Percentiles rank a stretch among this genome's conserved stretches.
Conservation (phyloP, 768 basidiomycete species). For the Crucibulum laeve region DNA sequence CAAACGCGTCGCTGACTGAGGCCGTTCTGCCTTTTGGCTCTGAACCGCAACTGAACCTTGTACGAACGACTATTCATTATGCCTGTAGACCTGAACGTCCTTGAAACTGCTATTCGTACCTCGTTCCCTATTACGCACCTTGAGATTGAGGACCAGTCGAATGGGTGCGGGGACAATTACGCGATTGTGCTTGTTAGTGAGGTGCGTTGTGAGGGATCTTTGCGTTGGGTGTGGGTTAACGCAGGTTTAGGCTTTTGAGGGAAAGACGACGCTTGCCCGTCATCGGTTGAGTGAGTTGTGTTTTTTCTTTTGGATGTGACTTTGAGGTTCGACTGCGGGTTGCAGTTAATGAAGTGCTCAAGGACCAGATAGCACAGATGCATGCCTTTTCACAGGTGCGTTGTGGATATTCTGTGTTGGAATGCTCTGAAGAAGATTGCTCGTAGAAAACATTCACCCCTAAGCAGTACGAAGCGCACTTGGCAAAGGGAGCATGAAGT, state of each 20-base stretch:
- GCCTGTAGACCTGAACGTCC: constrained; percentile 52
- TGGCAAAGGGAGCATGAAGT: constrained; percentile 23
- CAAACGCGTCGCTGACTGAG: not conserved
- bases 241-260: constrained; percentile 61
- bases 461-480: constrained; percentile 53
- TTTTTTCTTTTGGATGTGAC: not conserved
- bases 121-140: constrained; percentile 63
- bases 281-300: constrained; percentile 59
- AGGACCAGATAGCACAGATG: constrained; percentile 71
- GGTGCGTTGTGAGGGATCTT: constrained; percentile 29
- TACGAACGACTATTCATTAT: too few species aligned
- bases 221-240: not conserved
- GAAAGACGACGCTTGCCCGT: constrained; percentile 73
- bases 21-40: not conserved
- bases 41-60: not conserved
- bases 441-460: constrained; percentile 70
- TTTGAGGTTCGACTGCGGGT: not conserved
- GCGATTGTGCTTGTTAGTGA: constrained; percentile 73
- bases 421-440: not conserved
- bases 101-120: constrained; percentile 62
- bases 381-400: constrained; percentile 87
- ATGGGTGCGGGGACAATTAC: constrained; percentile 79
- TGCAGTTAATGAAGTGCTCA: constrained; percentile 74
- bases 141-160: constrained; percentile 73
- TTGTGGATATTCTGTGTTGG: not conserved